Base-by-base conservation (phyloP, 1,284 basidiomycete species). In the Golubevia pallescens region DNA sequence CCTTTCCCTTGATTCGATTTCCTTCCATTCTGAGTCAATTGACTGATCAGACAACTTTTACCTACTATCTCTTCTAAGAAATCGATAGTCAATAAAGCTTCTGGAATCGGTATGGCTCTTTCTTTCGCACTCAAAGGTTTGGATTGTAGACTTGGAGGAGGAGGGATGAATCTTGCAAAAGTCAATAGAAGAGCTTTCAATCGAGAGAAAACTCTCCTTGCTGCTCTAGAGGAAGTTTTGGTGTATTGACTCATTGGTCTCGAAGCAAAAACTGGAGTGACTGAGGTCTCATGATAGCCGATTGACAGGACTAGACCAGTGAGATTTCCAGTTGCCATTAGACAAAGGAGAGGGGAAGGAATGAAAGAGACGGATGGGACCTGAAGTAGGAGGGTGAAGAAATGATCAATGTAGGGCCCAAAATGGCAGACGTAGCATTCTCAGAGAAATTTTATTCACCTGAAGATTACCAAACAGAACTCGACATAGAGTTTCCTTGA, bases 321-420 rank as follows among this genome's bases (percentile, higher is more conserved):
- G 71, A 94, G 92, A 66, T 93, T 88, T 2, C 97, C 96, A 1
- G 91, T 90, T 1, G 94, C 91, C 64, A 97, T 88, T 14, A 98
- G 87, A 0, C 93, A 90, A 8, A 97, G 89, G 0, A 98, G 86
- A 74, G 93, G 93, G 65, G 93, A 92, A 6, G 93, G 92, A 0
- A 92, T 92, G 86, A 98, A 98, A 0, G 94, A 95, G 69, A 99
- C 89, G 1, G 93, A 94, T 1, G 95, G 95, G 23, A 94, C 92
- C 93, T 95, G n/a, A n/a, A n/a, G n/a, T n/a, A n/a, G n/a, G n/a
- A n/a, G n/a, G n/a, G n/a, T n/a, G n/a, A n/a, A n/a, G n/a, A n/a
- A n/a, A n/a, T n/a, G n/a, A n/a, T n/a, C n/a, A n/a, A n/a, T n/a
- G n/a, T n/a, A n/a, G n/a, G n/a, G n/a, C n/a, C n/a, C n/a, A n/a